Evolutionary conservation across 1,139 yeast genomes (phyloP).

Genomic region (Yamadazyma atmosphaerica): DNA sequence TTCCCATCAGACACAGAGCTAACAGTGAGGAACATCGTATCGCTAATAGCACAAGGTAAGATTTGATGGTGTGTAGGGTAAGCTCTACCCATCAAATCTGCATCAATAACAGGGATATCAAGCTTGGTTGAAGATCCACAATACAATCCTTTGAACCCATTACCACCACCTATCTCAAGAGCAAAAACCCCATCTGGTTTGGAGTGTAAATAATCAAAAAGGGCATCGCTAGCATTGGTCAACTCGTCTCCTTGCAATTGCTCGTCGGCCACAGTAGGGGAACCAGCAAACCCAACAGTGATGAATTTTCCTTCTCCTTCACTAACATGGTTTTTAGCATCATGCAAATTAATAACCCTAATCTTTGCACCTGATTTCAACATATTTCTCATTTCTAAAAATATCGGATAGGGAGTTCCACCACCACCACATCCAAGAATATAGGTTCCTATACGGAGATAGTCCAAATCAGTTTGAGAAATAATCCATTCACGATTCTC

Average conservation of each 20-base stretch:
- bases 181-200: slow-evolving; percentile 31
- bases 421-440: slow-evolving; percentile 54
- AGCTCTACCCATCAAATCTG: slow-evolving; percentile 49
- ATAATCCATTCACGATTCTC: slow-evolving; percentile 38
- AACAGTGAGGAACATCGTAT: slow-evolving; percentile 25
- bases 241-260: slow-evolving; percentile 40
- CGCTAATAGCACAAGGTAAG: slow-evolving; percentile 25
- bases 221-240: slow-evolving; percentile 27
- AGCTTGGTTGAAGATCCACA: slow-evolving; percentile 18
- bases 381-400: slow-evolving; percentile 31
- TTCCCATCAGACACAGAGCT: slow-evolving; percentile 45
- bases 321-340: slow-evolving; percentile 18
- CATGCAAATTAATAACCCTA: slow-evolving; percentile 33
- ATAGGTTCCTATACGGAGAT: slow-evolving; percentile 41
- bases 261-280: slow-evolving; percentile 47
- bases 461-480: slow-evolving; percentile 39
- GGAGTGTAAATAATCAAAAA: slow-evolving; percentile 23
- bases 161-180: slow-evolving; percentile 47
- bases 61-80: slow-evolving; percentile 42
- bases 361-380: slow-evolving; percentile 32
- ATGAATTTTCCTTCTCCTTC: slow-evolving; percentile 29
- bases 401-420: slow-evolving; percentile 46
- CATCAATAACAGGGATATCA: slow-evolving; percentile 36
- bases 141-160: slow-evolving; percentile 37
- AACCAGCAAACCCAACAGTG: slow-evolving; percentile 44